These are phyloP conservation scores for Ophiostoma pallidulum DNA, from an alignment of 2,329 filamentous ascomycete species.

Conservation along the genomic window DNA sequence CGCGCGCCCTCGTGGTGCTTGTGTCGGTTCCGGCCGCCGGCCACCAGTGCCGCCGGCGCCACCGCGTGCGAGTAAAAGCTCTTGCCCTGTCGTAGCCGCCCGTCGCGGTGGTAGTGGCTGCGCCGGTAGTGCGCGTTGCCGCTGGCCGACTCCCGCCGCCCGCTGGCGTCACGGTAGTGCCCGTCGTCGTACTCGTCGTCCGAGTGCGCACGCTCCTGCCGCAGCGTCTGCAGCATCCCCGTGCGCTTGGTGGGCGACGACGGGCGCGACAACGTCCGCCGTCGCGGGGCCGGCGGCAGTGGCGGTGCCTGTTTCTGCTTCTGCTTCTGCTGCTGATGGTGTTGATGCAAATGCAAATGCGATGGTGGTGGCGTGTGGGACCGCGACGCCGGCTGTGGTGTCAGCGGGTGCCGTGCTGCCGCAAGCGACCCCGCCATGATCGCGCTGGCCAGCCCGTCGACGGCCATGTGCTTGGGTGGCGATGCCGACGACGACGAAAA, in stretches of 20 bases:
- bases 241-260: background rate
- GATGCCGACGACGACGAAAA: no score
- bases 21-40: constrained; percentile 43
- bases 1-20: constrained; percentile 68
- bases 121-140: constrained; percentile 3
- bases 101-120: constrained; percentile 21
- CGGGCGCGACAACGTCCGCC: constrained; percentile 18
- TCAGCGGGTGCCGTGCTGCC: constrained; percentile 44
- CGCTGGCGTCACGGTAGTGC: constrained; percentile 3
- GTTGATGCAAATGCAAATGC: no score
- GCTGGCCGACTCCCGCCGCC: no score
- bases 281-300: constrained; percentile 29
- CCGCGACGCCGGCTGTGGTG: constrained; percentile 18
- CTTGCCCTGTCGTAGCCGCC: constrained; percentile 32
- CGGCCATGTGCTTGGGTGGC: constrained; percentile 27
- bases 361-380: constrained; percentile 23
- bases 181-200: constrained; percentile 45
- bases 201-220: constrained; percentile 40
- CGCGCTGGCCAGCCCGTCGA: constrained; percentile 60
- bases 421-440: constrained; percentile 69
- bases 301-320: constrained; percentile 13
- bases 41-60: constrained; percentile 28
- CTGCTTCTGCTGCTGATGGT: no score
- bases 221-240: constrained; percentile 56
- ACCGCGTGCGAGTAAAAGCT: constrained; percentile 4